Base-by-base conservation (phyloP, 768 basidiomycete genomes). In the Krasilnikovozyma curviuscula region DNA sequence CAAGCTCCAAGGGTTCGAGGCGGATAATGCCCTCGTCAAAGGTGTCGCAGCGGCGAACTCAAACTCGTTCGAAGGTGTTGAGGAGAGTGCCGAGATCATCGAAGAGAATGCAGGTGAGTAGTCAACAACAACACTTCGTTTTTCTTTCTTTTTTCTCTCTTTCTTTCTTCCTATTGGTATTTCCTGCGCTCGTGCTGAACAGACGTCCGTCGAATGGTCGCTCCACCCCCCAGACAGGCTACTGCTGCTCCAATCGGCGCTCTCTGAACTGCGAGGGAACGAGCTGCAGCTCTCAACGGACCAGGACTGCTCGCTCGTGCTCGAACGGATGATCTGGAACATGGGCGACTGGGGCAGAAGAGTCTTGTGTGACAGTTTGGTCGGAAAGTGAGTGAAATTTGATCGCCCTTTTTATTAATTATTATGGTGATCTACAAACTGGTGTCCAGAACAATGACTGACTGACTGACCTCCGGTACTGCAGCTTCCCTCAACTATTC, bases 271-370 rank as follows among this genome's bases (percentile, higher is more conserved):
- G 74, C 70, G 71, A 21, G 79, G 74, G 5, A 86, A 91, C 62
- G 93, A 97, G 66, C 78, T 79, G 44, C 77, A 81, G 52, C 74
- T 93, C 10, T 78, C 86, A 0, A 88, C 88, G 1, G 93, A 98
- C 63, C 83, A 84, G 5, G 88, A 97, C 51, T 89, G 85, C 58
- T 86, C 89, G 1, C 70, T 80, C 10, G 74, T 95, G 39, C 63
- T 98, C 46, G 93, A 98, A 63, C 71, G 89, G 55, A 79, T 97
- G 73, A 61, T 77, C 9, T 73, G 88, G 59, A 88, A 86, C 2
- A 86, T 97, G 82, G 86, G 93, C 60, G 88, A 95, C 64, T 89
- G 88, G 65, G 80, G 82, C n/a, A 71, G 84, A 43, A 72, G 91
- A 46, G 86, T 91, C 6, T 81, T 97, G 52, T 66, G 84, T 49